phyloP scores from a whole-genome alignment of 2,329 filamentous ascomycete species.

The Calonectria pauciramosa region DNA sequence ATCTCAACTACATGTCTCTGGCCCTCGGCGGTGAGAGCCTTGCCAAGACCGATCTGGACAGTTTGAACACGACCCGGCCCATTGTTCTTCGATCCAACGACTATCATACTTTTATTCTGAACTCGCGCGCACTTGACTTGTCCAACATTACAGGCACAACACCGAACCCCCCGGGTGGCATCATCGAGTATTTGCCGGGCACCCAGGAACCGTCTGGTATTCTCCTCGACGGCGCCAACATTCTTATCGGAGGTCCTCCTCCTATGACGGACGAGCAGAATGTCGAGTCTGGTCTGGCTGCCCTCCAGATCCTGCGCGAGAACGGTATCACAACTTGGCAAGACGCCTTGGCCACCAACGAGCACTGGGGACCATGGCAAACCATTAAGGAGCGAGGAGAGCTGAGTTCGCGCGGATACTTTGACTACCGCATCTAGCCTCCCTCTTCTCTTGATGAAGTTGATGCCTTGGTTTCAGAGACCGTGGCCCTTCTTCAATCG shows the following conservation, averaged over 20 bases:
- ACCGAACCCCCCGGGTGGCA: slow-evolving; percentile 41
- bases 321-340: slow-evolving; percentile 46
- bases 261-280: slow-evolving; percentile 35
- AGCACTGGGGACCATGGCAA: slow-evolving; percentile 31
- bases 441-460: slow-evolving; percentile 1
- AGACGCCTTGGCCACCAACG: slow-evolving; percentile 36
- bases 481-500: slow-evolving; percentile 17
- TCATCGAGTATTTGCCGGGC: slow-evolving; percentile 40
- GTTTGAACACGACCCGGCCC: slow-evolving; percentile 38
- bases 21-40: slow-evolving; percentile 35
- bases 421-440: slow-evolving; percentile 41
- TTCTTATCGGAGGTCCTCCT: slow-evolving; percentile 34
- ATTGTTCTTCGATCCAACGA: slow-evolving; percentile 43
- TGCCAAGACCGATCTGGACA: slow-evolving; percentile 40
- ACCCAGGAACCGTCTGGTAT: slow-evolving; percentile 43
- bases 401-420: slow-evolving; percentile 41
- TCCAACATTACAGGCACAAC: slow-evolving; percentile 37
- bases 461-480: slow-evolving; percentile 18
- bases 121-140: slow-evolving; percentile 39
- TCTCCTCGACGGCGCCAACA: slow-evolving; percentile 39
- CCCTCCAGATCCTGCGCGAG: slow-evolving; percentile 45
- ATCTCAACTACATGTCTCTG: slow-evolving; percentile 41
- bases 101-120: slow-evolving; percentile 42
- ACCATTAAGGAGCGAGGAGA: slow-evolving; percentile 37
- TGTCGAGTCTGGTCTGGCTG: slow-evolving; percentile 37